Percentiles rank a stretch among this genome's conserved stretches.
Conservation (phyloP, 1,284 basidiomycete genomes). For the Apiotrichum akiyoshidainum region DNA sequence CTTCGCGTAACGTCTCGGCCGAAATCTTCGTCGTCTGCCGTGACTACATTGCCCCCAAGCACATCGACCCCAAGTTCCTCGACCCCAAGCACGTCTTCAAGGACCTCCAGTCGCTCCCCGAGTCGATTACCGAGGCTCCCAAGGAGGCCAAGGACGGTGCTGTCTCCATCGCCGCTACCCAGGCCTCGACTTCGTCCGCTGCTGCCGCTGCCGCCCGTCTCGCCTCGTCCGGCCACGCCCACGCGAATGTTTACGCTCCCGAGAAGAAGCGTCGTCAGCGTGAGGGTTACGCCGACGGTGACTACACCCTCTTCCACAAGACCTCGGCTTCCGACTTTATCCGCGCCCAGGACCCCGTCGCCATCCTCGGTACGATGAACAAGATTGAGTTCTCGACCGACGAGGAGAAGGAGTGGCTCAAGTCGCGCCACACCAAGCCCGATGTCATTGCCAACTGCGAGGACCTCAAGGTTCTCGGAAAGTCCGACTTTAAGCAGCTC, state of each 20-base stretch:
- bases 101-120: slow-evolving; percentile 60
- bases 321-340: slow-evolving; percentile 73
- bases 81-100: slow-evolving; percentile 98
- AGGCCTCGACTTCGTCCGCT: slow-evolving; percentile 31
- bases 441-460: slow-evolving; percentile 80
- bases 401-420: slow-evolving; percentile 83
- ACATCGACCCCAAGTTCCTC: slow-evolving; percentile 97
- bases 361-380: slow-evolving; percentile 77
- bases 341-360: slow-evolving; percentile 65
- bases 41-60: slow-evolving; percentile 89
- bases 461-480: slow-evolving; percentile 95
- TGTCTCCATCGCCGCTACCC: slow-evolving; percentile 25
- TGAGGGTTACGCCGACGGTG: slow-evolving; percentile 94
- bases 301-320: slow-evolving; percentile 84
- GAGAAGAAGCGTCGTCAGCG: slow-evolving; percentile 92
- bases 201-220: slow-evolving; percentile 40
- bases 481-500: slow-evolving; percentile 91
- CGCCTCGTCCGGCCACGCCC: slow-evolving; percentile 48
- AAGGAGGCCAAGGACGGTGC: slow-evolving; percentile 14
- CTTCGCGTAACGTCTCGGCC: slow-evolving; percentile 97
- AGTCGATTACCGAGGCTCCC: slow-evolving; percentile 41
- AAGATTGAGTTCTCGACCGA: slow-evolving; percentile 77
- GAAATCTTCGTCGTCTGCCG: slow-evolving; percentile 99
- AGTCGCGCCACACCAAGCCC: slow-evolving; percentile 66
- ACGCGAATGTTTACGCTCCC: slow-evolving; percentile 92